These are phyloP conservation scores for Naganishia liquefaciens DNA, from an alignment of 1,284 basidiomycete species.

Conservation along the genomic window DNA sequence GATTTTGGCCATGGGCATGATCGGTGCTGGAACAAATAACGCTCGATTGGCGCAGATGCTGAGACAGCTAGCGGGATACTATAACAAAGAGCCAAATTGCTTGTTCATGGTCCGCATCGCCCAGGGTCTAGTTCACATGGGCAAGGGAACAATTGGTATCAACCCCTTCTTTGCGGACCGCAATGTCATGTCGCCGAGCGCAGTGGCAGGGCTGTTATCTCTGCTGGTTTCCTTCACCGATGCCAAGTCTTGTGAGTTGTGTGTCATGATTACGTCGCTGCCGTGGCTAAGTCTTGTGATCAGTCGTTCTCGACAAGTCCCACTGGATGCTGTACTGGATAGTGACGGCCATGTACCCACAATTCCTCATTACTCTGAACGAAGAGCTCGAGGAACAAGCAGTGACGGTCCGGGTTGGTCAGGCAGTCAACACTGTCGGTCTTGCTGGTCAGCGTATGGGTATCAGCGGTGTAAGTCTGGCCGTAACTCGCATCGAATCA, in stretches of 20 bases:
- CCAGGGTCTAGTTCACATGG: conserved; percentile 91
- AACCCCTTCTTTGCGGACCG: conserved; percentile 97
- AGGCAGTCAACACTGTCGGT: conserved; percentile 60
- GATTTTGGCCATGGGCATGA: conserved; percentile 97
- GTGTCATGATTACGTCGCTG: not conserved
- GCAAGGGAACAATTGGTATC: conserved; percentile 97
- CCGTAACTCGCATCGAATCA: conserved; percentile 33
- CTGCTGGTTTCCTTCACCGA: conserved; percentile 91
- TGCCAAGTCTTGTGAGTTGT: conserved; percentile 78
- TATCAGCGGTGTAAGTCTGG: conserved; percentile 53
- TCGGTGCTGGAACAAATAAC: conserved; percentile 98
- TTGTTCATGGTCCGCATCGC: conserved; percentile 95
- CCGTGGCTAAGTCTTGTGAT: conserved; percentile 1
- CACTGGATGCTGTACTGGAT: conserved; percentile 99
- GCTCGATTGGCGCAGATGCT: conserved; percentile 97
- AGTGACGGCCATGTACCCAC: conserved; percentile 92
- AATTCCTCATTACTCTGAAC: conserved; percentile 96
- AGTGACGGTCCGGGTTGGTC: conserved; percentile 92
- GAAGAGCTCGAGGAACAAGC: conserved; percentile 81
- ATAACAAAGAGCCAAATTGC: conserved; percentile 95
- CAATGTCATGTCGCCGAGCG: conserved; percentile 82
- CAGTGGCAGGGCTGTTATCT: conserved; percentile 86
- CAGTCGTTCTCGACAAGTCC: conserved; percentile 87
- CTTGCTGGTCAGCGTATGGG: conserved; percentile 52
- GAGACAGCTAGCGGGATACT: conserved; percentile 92